These are phyloP conservation scores for Neopestalotiopsis clavispora DNA, from an alignment of 2,329 filamentous ascomycete genomes.

Conservation along the genomic window DNA sequence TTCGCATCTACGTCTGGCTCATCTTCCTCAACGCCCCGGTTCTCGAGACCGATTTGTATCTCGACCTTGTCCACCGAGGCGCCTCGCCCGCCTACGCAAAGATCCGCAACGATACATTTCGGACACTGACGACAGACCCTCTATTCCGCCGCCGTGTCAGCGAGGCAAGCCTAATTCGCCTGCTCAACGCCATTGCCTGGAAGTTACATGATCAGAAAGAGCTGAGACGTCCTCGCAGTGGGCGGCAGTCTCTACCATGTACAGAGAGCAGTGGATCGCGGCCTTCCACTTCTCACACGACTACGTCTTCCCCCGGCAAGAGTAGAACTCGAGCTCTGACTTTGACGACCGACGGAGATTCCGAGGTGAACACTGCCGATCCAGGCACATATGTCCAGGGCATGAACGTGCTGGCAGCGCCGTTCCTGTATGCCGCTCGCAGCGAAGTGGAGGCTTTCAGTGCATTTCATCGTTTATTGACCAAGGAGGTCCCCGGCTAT, in stretches of 20 bases:
- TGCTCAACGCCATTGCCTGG: slow-evolving; percentile 96
- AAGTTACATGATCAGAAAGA: slow-evolving; percentile 80
- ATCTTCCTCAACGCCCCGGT: slow-evolving; percentile 89
- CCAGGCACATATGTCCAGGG: slow-evolving; percentile 94
- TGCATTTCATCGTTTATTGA: slow-evolving; percentile 87
- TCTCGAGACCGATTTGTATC: slow-evolving; percentile 84
- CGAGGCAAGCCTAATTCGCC: slow-evolving; percentile 90
- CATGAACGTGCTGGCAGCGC: slow-evolving; percentile 97
- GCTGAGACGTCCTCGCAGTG: slow-evolving; percentile 40
- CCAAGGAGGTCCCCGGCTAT: slow-evolving; percentile 88
- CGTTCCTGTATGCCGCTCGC: slow-evolving; percentile 91
- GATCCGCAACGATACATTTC: slow-evolving; percentile 98
- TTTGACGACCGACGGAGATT: slow-evolving; percentile 67
- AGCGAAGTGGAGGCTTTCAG: slow-evolving; percentile 95
- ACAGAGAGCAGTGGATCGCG: slow-evolving; percentile 37
- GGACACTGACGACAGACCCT: slow-evolving; percentile 95
- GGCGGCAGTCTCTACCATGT: slow-evolving; percentile 34
- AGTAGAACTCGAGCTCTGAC: slow-evolving; percentile 61
- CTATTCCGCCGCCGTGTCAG: slow-evolving; percentile 94
- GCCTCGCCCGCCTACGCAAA: slow-evolving; percentile 95
- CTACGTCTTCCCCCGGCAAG: slow-evolving; percentile 49
- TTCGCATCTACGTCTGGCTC: slow-evolving; percentile 95
- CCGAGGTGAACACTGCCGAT: slow-evolving; percentile 65
- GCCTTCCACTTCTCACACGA: slow-evolving; percentile 43
- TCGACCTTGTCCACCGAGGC: slow-evolving; percentile 87